Base-by-base conservation (phyloP, 768 basidiomycete genomes). In the Leccinum rimulosum region DNA sequence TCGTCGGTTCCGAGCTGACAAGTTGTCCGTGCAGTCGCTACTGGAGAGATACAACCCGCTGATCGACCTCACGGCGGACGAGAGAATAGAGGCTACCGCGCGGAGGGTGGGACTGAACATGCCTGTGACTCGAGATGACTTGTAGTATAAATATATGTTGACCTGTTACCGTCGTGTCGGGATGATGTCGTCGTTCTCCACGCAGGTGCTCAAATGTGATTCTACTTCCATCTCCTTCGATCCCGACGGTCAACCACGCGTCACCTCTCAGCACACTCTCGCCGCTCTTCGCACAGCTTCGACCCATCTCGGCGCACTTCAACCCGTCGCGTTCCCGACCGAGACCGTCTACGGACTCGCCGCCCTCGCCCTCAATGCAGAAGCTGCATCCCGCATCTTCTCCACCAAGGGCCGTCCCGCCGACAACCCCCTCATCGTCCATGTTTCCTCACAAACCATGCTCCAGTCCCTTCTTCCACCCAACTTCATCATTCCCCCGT, bases 341-440 rank as follows among this genome's bases (percentile, higher is more conserved):
- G 97, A 99, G 75, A 98, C 97, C 0, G 97, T 99, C 11, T 99
- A 98, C 73, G 97, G 97, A 1, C 85, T 99, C n/a, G 97, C 91
- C 30, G 97, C 94, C 0, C 75, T 87, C 22, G 94, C 96, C 0
- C 75, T 93, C 49, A 76, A 85, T 65, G 62, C 81, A 8, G 62
- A 74, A 15, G 93, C 95, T 3, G 82, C 85, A 6, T 69, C 80
- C 3, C 81, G 80, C 65, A 95, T 99, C 66, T 99, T 94, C 74
- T 73, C 82, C 17, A 89, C 89, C 53, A 99, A 99, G 69, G 92
- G 94, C 40, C 83, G 97, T 55, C 97, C 97, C 7, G 77, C 89
- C 4, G 97, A 99, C 74, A 99, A 99, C 73, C 97, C 97, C 2
- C 82, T 99, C 55, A 99, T 99, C 79, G 91, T 98, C 27, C 97